These are phyloP conservation scores for Pterula multifida DNA, from an alignment of 1,284 basidiomycete species.

Conservation along the genomic window DNA sequence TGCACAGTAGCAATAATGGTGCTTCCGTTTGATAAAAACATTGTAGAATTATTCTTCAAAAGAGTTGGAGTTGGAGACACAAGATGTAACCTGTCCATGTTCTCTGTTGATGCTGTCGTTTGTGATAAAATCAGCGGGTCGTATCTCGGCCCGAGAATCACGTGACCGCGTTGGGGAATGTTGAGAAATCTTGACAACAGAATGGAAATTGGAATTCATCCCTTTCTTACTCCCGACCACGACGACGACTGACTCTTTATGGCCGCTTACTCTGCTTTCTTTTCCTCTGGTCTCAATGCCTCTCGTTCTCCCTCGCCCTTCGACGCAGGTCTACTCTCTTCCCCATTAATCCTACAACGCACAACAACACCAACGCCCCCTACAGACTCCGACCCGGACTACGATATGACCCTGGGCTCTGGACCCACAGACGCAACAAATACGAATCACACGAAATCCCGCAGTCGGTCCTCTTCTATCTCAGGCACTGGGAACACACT, in stretches of 20 bases:
- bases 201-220: slow-evolving; percentile 4
- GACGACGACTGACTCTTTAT: slow-evolving; percentile 2
- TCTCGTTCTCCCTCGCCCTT: slow-evolving; percentile 1
- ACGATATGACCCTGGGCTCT: not conserved
- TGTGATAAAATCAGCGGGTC: not conserved
- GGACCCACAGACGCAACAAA: not conserved
- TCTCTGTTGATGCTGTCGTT: not conserved
- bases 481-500: not conserved
- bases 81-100: slow-evolving; percentile 8
- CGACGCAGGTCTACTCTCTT: not conserved
- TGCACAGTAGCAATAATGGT: no score
- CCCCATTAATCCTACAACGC: not conserved
- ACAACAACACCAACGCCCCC: not conserved
- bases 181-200: slow-evolving; percentile 4
- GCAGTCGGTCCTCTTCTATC: not conserved
- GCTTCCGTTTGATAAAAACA: no score
- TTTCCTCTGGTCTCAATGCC: slow-evolving; percentile 1
- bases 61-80: slow-evolving; percentile 5
- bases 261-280: slow-evolving; percentile 1
- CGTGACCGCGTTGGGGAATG: slow-evolving; percentile 2
- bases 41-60: no score
- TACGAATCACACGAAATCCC: not conserved
- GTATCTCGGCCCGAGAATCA: not conserved
- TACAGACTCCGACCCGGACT: not conserved
- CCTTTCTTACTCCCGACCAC: slow-evolving; percentile 3